A percentile compares a stretch with the other conserved stretches of the same genome.
Evolutionary conservation across 164 flowering plant species (phyloP).

Genomic region (Annona cherimola): DNA sequence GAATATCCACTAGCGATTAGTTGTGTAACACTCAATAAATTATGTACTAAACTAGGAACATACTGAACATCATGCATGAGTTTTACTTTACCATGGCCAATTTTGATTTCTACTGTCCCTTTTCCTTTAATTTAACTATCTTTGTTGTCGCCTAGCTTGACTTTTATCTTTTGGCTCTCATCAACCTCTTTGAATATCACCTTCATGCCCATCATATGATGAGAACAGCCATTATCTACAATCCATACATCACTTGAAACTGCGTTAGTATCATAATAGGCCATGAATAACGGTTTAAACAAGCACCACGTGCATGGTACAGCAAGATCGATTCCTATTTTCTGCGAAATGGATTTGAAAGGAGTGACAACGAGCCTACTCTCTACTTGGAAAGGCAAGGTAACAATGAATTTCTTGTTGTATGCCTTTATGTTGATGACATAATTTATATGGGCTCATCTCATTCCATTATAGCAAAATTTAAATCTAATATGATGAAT

Average conservation of each 20-base stretch:
- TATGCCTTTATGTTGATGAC: neutral
- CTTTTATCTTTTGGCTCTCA: neutral
- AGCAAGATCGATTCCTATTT: neutral
- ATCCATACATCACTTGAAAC: neutral
- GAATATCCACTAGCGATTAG: neutral
- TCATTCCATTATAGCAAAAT: neutral
- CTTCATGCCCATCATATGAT: neutral
- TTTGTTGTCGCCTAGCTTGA: neutral
- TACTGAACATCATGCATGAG: neutral
- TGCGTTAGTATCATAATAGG: too few species aligned
- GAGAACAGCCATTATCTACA: neutral
- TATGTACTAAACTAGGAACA: neutral
- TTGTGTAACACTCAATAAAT: neutral
- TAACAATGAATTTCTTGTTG: neutral
- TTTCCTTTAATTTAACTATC: neutral
- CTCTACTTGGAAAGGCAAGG: neutral
- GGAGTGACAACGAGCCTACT: neutral
- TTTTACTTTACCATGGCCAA: neutral
- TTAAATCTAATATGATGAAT: neutral
- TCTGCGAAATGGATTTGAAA: neutral
- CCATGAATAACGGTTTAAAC: neutral
- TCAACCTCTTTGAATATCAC: neutral
- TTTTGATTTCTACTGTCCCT: neutral
- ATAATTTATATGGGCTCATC: neutral
- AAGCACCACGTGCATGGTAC: neutral